Evolutionary conservation across 495 filamentous ascomycete genomes (phyloP).

Genomic region (Xylaria curta): DNA sequence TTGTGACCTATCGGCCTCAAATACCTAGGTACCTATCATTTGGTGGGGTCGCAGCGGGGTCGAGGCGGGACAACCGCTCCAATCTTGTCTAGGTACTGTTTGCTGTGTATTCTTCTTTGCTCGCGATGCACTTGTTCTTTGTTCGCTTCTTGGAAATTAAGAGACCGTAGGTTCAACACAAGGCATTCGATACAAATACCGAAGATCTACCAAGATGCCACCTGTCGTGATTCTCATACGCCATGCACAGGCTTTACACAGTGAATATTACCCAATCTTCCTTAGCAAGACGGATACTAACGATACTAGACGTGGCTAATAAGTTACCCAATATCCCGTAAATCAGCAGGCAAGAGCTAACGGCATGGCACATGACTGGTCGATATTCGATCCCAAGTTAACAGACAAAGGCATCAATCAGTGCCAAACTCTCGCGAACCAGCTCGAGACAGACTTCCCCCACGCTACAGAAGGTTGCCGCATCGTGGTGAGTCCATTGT

Average conservation of each 20-base stretch:
- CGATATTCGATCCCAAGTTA: slow-evolving; percentile 35
- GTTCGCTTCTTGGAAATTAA: background rate
- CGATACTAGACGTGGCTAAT: slow-evolving; percentile 33
- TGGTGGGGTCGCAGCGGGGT: slow-evolving; percentile 3
- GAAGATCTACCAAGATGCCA: slow-evolving; percentile 40
- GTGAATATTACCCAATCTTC: slow-evolving; percentile 34
- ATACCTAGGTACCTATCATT: background rate
- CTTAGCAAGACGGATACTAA: slow-evolving; percentile 23
- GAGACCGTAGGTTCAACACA: background rate
- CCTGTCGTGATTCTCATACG: slow-evolving; percentile 55
- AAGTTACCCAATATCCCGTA: slow-evolving; percentile 29
- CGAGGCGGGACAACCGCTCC: background rate
- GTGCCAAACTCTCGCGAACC: slow-evolving; percentile 31
- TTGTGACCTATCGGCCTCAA: background rate
- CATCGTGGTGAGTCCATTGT: slow-evolving; percentile 57
- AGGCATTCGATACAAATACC: background rate
- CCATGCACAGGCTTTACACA: slow-evolving; percentile 57
- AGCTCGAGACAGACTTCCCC: slow-evolving; percentile 36
- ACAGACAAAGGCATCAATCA: slow-evolving; percentile 36
- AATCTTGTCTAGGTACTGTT: background rate
- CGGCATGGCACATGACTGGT: slow-evolving; percentile 38
- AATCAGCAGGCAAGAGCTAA: slow-evolving; percentile 27
- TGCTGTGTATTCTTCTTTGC: background rate
- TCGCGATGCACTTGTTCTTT: background rate
- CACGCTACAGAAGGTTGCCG: slow-evolving; percentile 50